These are phyloP conservation scores for Scortechinia acanthostroma DNA, from an alignment of 2,329 filamentous ascomycete species.

Conservation along the genomic window DNA sequence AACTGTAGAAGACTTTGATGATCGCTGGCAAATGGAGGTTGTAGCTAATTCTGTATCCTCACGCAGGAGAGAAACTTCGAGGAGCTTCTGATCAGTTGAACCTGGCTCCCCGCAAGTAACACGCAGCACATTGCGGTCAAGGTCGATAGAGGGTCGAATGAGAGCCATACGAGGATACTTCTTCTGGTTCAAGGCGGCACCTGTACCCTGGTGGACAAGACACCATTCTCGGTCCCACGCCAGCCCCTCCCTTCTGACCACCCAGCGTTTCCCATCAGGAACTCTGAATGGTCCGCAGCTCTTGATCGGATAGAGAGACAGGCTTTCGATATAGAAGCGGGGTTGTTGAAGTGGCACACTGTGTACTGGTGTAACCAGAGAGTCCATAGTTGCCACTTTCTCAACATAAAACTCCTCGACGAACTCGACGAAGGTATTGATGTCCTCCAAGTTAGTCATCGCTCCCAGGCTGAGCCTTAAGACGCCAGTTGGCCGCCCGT, in stretches of 20 bases:
- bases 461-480: conserved; percentile 54
- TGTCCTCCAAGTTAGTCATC: conserved; percentile 48
- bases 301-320: conserved; percentile 85
- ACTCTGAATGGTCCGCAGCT: conserved; percentile 78
- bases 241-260: conserved; percentile 73
- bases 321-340: conserved; percentile 46
- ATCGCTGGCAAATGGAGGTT: conserved; percentile 13
- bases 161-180: conserved; percentile 81
- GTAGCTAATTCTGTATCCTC: conserved; percentile 53
- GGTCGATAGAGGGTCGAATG: conserved; percentile 68
- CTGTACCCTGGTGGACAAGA: conserved; percentile 78
- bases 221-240: conserved; percentile 98
- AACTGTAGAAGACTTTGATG: conserved; percentile 52
- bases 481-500: conserved; percentile 27
- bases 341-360: neutral
- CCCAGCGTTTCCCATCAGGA: conserved; percentile 60
- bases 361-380: too few species aligned
- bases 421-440: conserved; percentile 39
- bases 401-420: conserved; percentile 27
- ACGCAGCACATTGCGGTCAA: conserved; percentile 56
- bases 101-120: conserved; percentile 32
- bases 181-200: conserved; percentile 81
- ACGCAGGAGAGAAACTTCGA: conserved; percentile 49
- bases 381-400: conserved; percentile 4
- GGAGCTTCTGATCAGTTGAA: conserved; percentile 9